phyloP scores from a whole-genome alignment of 306 rosid genomes.

The Elaeagnus macrophylla region DNA sequence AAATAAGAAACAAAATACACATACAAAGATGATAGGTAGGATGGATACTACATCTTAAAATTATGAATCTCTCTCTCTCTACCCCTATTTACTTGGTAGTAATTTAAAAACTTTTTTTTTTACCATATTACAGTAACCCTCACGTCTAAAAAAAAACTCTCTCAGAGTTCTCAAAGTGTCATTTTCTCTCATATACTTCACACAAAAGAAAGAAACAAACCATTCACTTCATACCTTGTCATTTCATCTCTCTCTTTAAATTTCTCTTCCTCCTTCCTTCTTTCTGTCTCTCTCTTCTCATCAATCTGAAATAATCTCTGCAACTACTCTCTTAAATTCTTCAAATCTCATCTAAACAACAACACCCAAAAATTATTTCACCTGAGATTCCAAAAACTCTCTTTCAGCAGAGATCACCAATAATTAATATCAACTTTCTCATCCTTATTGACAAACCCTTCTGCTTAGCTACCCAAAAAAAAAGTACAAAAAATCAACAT shows the following conservation, averaged over 20 bases:
- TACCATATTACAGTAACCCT: conserved; percentile 38
- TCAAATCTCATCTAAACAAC: conserved; percentile 43
- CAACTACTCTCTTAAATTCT: conserved; percentile 57
- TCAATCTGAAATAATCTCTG: conserved; percentile 49
- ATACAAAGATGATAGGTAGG: too few relatives aligned
- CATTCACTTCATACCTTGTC: conserved; percentile 92
- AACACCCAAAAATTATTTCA: conserved; percentile 34
- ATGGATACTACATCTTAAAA: too few relatives aligned
- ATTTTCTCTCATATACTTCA: conserved; percentile 95
- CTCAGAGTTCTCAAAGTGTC: conserved; percentile 61
- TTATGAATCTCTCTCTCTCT: conserved; percentile 7
- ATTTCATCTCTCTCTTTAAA: conserved; percentile 30
- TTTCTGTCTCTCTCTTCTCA: conserved; percentile 34
- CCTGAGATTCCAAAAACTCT: conserved; percentile 30
- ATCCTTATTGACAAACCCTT: not conserved
- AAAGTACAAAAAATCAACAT: conserved; percentile 7
- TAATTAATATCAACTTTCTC: not conserved
- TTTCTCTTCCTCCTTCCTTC: conserved; percentile 25
- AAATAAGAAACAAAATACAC: too few relatives aligned
- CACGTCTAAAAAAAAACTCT: conserved; percentile 50
- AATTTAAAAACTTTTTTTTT: conserved; percentile 9
- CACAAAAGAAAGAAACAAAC: conserved; percentile 90
- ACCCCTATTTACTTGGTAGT: not conserved
- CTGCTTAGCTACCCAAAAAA: conserved; percentile 1
- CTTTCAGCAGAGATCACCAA: not conserved